Percentiles rank a stretch among this genome's conserved stretches.
Conservation (phyloP, 805 yeast genomes). For the Blastobotrys peoriensis region DNA sequence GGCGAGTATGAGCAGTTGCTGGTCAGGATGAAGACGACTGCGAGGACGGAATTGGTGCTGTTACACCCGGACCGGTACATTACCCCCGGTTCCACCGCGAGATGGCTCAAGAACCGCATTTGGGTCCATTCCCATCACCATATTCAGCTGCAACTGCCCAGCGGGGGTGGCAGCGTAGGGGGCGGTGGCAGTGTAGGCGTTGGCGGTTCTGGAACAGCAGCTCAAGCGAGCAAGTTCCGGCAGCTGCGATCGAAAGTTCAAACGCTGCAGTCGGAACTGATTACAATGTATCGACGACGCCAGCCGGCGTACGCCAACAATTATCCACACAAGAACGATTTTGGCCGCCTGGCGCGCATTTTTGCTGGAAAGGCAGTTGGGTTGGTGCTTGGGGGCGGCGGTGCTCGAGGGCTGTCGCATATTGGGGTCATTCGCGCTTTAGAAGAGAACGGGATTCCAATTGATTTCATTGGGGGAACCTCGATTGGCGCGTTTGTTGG, state of each 20-base stretch:
- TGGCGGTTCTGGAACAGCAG: constrained; percentile 10
- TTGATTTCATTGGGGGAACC: constrained; percentile 92
- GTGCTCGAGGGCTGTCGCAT: constrained; percentile 92
- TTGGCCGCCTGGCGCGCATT: constrained; percentile 80
- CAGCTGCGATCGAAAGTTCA: constrained; percentile 29
- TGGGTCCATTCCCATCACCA: constrained; percentile 97
- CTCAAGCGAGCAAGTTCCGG: constrained; percentile 17
- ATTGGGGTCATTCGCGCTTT: constrained; percentile 85
- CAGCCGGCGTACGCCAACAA: constrained; percentile 29
- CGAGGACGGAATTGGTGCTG: constrained; percentile 79
- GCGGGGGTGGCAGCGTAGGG: constrained; percentile 10
- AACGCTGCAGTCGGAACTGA: constrained; percentile 27
- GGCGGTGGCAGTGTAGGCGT: too few relatives aligned
- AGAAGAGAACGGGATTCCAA: constrained; percentile 88
- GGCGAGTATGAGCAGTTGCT: constrained; percentile 83
- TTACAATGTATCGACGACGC: constrained; percentile 25
- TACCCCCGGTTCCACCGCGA: constrained; percentile 74
- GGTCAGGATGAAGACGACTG: constrained; percentile 70
- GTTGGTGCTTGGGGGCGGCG: constrained; percentile 94
- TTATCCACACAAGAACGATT: constrained; percentile 74
- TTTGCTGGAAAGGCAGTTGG: constrained; percentile 93
- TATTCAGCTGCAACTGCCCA: constrained; percentile 51
- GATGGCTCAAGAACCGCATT: constrained; percentile 76
- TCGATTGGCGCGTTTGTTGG: constrained; percentile 96
- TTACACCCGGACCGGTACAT: constrained; percentile 80